Conservation (phyloP, 2,329 filamentous ascomycete species). For the Exserohilum rostratum region DNA sequence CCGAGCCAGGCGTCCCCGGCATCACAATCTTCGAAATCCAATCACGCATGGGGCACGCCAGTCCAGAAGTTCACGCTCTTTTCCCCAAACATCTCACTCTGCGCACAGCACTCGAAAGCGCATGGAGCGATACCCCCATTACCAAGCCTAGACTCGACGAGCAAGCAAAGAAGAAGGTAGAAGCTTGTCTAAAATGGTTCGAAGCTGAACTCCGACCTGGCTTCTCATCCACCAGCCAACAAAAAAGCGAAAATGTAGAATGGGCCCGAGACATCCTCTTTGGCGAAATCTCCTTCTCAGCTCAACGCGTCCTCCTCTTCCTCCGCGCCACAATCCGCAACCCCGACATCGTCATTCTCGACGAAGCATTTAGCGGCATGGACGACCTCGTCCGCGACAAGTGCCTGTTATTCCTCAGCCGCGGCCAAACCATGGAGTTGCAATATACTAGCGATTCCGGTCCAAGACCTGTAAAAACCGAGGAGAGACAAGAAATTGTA, state of each 20-base stretch:
- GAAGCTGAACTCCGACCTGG: slow-evolving; percentile 73
- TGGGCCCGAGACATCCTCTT: slow-evolving; percentile 76
- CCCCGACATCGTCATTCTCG: slow-evolving; percentile 57
- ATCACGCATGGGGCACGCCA: slow-evolving; percentile 86
- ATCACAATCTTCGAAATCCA: slow-evolving; percentile 95
- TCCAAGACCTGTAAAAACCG: slow-evolving; percentile 51
- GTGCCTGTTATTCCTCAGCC: slow-evolving; percentile 77
- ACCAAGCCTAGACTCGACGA: slow-evolving; percentile 69
- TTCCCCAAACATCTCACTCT: slow-evolving; percentile 81
- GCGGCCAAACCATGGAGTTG: slow-evolving; percentile 49
- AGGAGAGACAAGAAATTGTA: slow-evolving; percentile 54
- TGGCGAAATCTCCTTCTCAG: slow-evolving; percentile 76
- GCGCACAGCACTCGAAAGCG: slow-evolving; percentile 77
- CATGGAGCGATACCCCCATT: slow-evolving; percentile 88
- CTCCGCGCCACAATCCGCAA: slow-evolving; percentile 59
- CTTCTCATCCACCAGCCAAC: slow-evolving; percentile 3
- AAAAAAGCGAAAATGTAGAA: slow-evolving; percentile 35
- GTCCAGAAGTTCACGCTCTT: slow-evolving; percentile 90
- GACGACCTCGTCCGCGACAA: slow-evolving; percentile 74
- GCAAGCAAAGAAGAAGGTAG: slow-evolving; percentile 65
- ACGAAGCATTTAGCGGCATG: slow-evolving; percentile 60
- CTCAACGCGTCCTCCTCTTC: slow-evolving; percentile 85
- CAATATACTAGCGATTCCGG: slow-evolving; percentile 44
- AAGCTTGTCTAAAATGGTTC: slow-evolving; percentile 77
- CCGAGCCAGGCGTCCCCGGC: slow-evolving; percentile 71